Evolutionary conservation across 176 grass and related monocot species (phyloP), one percentile per base, ranked within the genome.

Genomic region (Calamus simplicifolius): DNA sequence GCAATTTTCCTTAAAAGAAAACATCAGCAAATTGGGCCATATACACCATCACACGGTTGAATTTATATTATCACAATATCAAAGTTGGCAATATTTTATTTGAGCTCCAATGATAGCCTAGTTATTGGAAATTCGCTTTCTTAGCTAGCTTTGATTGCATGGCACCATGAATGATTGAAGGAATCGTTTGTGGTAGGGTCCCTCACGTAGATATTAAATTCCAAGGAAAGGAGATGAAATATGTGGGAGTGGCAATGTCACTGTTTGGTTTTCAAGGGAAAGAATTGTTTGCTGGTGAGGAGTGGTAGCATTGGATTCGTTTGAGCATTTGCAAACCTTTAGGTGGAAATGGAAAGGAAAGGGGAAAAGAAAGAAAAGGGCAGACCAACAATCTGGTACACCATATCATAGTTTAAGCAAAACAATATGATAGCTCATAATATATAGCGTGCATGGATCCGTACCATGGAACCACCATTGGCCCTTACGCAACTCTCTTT

Each of bases 101-200:
- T 54, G 52, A 54, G n/a, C n/a, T 54, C 52, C n/a, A 2, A 54
- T 54, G 52, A 54, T 54, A 54, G 18, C 52, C 4, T 54, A 54
- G 52, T 54, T 17, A 19, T 54, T 54, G n/a, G 57, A 13, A 59
- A 59, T 29, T 59, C 27, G 2, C 16, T 29, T 29, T 59, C 57
- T 0, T 28, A 58, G 16, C 26, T 5, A 30, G 27, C 57, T 29
- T 59, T 59, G 57, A 59, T 59, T 6, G 27, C 16, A n/a, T 17
- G 57, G 7, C 10, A 15, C 26, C 14, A 16, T 59, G 25, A 59
- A 59, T 59, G 57, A 59, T 59, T 59, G 57, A 59, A 28, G 27
- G 57, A 59, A 59, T 59, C 57, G 27, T 59, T 6, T 25, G 57
- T 59, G 57, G 57, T 59, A 26, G 57, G 25, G 57, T 29, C 26